Base-by-base conservation (phyloP, 1,284 basidiomycete species). In the Cryptococcus deneoformans region DNA sequence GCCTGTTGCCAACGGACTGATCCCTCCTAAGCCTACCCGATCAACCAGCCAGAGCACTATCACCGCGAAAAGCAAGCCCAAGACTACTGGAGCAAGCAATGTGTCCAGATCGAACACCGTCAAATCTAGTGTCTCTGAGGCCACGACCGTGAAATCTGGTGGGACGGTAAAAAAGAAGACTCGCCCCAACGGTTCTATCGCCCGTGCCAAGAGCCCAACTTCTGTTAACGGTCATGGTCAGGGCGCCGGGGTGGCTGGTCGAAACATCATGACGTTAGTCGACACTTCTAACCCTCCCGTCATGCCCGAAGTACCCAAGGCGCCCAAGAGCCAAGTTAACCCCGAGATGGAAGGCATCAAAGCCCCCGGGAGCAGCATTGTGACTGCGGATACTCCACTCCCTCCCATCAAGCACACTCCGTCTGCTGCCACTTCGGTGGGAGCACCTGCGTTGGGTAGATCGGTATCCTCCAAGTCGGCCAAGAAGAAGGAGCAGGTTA, bases 221-320 rank as follows among this genome's bases (percentile, higher is more conserved):
- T 57, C 56, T 12, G 9, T 52, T 11, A 39, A 39, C 12, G 50
- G 50, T 9, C 46, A 35, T 14, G 59, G 61, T 38, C 66, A 62
- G 42, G 61, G 62, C 34, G 59, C 62, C 8, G 62, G 62, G 20
- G 59, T 60, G 7, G 60, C 60, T n/a, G 65, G 63, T 6, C 56
- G 61, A n/a, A 72, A 56, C 55, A 72, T 74, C 61, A 73, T 75
- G 73, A 63, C 69, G 8, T 62, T 74, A 0, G 64, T 71, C 11
- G 68, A 73, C 49, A 36, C 57, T n/a, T 59, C 63, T 43, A 48
- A 58, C 11, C 52, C 63, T 0, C 73, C 77, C 8, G 54, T 59
- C 9, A 74, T 78, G 75, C 71, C 70, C 6, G 76, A 77, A 9
- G 71, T 78, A 0, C 76, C 77, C 36, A 77, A 75, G 58, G 77